Base-by-base conservation (phyloP, 2,329 filamentous ascomycete genomes). In the Didymella glomerata region DNA sequence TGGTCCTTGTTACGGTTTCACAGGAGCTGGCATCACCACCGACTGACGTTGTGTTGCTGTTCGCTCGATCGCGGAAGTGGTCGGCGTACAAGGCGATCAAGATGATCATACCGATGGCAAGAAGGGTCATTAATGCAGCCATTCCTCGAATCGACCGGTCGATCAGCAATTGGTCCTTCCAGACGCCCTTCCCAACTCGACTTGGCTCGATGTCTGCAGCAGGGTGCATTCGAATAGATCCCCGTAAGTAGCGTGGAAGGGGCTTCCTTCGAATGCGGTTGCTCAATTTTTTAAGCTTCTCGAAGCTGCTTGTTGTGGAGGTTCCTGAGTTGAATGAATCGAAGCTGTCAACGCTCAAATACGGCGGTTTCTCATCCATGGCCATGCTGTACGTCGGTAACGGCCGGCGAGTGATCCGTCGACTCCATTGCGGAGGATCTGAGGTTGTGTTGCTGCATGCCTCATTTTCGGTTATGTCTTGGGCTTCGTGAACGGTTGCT, bases 81-180 rank as follows among this genome's bases (percentile, higher is more conserved):
- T 62, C 54, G 10, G 57, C 54, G 46, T 70, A 50, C 3, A 49
- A 61, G 11, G 54, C 48, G n/a, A 70, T 57, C 13, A 74, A 38
- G 38, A 70, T 60, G 14, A 70, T 58, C 63, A 68, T 66, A 6
- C 57, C 60, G 27, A 66, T 49, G 10, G 66, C 63, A 42, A 67
- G 61, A 2, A 50, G 14, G 14, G 36, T 54, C 63, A 62, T 74
- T 3, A 70, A 58, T 8, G 55, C 63, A 18, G 70, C 70, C 72
- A 73, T 74, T 1, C 48, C 45, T 22, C 68, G 62, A 6, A 73
- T 57, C 2, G 68, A 70, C 7, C 70, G 68, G 49, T 75, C 72
- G 16, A 70, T 66, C 2, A 74, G 61, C 18, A 73, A 48, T 41
- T 73, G 70, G 34, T 73, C 69, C 40, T 69, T 67, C 71, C 71